phyloP scores from a whole-genome alignment of 805 yeast genomes.

The Allodekkera sacchari region DNA sequence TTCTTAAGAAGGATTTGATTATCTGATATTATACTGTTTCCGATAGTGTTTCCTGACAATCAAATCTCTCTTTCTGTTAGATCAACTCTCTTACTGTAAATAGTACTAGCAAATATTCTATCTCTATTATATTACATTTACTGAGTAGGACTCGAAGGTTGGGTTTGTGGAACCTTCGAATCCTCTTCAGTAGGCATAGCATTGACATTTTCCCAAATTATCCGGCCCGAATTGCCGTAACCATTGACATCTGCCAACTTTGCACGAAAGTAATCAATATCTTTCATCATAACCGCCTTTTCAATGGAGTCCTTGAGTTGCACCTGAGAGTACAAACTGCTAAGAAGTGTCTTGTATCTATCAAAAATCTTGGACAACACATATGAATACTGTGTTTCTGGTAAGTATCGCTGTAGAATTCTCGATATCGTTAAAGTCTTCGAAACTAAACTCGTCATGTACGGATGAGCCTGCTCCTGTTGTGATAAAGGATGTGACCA shows the following conservation, averaged over 20 bases:
- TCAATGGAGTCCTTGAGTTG: slow-evolving; percentile 42
- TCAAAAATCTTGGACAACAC: slow-evolving; percentile 45
- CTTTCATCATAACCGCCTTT: slow-evolving; percentile 47
- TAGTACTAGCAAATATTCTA: too few species aligned
- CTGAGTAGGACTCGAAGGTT: too few species aligned
- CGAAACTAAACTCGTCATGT: slow-evolving; percentile 58
- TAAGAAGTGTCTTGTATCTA: slow-evolving; percentile 46
- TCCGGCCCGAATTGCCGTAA: slow-evolving; percentile 53
- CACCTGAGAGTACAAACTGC: slow-evolving; percentile 43
- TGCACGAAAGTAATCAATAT: slow-evolving; percentile 57
- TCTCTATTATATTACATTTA: too few species aligned
- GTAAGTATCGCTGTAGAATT: slow-evolving; percentile 50
- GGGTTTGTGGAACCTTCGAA: too few species aligned
- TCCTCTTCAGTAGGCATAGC: slow-evolving; percentile 43
- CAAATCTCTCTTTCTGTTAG: too few species aligned
- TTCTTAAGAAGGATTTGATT: too few species aligned
- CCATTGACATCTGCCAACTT: slow-evolving; percentile 51
- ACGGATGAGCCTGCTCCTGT: slow-evolving; percentile 41
- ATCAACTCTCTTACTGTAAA: too few species aligned
- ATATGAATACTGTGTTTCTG: slow-evolving; percentile 36
- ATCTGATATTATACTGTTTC: too few species aligned
- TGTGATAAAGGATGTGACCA: slow-evolving; percentile 39
- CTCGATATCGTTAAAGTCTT: slow-evolving; percentile 59
- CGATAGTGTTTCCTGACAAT: too few species aligned
- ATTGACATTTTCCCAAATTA: slow-evolving; percentile 53